Percentiles rank a stretch among this genome's conserved stretches.
phyloP scores from a whole-genome alignment of 129 eudicot genomes.

The Saussurea involucrata region DNA sequence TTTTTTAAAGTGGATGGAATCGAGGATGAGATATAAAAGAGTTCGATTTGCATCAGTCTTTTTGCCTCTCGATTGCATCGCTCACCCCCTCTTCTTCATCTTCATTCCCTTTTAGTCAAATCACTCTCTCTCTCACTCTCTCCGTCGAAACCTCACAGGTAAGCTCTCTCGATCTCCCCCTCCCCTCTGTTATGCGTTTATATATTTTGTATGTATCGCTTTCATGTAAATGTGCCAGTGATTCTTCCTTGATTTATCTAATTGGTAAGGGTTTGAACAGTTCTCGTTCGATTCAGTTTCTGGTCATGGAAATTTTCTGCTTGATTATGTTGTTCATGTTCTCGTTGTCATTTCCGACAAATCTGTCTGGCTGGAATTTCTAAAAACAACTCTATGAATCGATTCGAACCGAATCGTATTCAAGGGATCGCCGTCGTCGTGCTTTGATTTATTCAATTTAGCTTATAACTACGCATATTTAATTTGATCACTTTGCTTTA shows the following conservation, averaged over 20 bases:
- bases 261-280: background rate
- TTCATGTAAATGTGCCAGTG: background rate
- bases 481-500: background rate
- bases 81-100: slow-evolving; percentile 9
- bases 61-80: slow-evolving; percentile 27
- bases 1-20: background rate
- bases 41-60: slow-evolving; percentile 2
- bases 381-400: background rate
- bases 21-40: slow-evolving; percentile 4
- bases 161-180: background rate
- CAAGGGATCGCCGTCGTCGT: slow-evolving; percentile 7
- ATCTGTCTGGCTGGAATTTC: background rate
- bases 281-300: slow-evolving; percentile 4
- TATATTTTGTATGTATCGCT: background rate
- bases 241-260: background rate
- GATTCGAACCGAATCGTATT: background rate
- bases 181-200: background rate
- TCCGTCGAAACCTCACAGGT: slow-evolving; percentile 9
- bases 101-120: background rate
- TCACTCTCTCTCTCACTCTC: slow-evolving; percentile 8
- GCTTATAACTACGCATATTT: background rate
- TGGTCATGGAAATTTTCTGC: background rate
- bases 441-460: slow-evolving; percentile 4
- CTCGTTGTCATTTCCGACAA: background rate
- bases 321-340: background rate